These are phyloP conservation scores for Raffaelea albimanens DNA, from an alignment of 2,329 filamentous ascomycete species.

Conservation along the genomic window DNA sequence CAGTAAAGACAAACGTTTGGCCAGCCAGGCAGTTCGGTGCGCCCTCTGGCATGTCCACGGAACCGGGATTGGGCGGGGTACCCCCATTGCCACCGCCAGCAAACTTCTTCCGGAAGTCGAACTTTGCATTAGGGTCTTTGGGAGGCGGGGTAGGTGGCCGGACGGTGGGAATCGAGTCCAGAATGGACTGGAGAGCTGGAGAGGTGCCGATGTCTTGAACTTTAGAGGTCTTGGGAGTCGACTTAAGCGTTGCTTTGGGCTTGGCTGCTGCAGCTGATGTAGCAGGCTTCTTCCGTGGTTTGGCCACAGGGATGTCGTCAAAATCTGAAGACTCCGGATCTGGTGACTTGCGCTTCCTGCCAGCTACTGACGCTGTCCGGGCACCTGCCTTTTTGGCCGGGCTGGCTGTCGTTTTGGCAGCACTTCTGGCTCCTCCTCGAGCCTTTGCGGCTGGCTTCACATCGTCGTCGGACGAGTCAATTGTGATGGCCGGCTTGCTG, in stretches of 20 bases:
- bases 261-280: constrained; percentile 7
- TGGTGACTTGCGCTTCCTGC: constrained; percentile 51
- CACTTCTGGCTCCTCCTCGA: not conserved
- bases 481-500: constrained; percentile 22
- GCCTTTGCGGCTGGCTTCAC: constrained; percentile 20
- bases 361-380: constrained; percentile 1
- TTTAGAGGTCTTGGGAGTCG: constrained; percentile 3
- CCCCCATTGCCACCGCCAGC: constrained; percentile 51
- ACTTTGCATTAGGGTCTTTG: constrained; percentile 60
- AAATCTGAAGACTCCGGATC: constrained; percentile 47
- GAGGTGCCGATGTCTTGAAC: constrained; percentile 60
- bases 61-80: constrained; percentile 52
- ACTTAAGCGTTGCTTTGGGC: constrained; percentile 5
- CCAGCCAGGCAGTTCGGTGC: constrained; percentile 85
- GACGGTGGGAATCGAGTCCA: constrained; percentile 79
- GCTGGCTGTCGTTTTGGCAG: constrained; percentile 11
- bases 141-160: constrained; percentile 75
- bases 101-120: constrained; percentile 61
- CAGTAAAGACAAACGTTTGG: constrained; percentile 90
- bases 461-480: constrained; percentile 18
- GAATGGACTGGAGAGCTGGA: constrained; percentile 68
- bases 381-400: not conserved
- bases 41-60: constrained; percentile 68
- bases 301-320: constrained; percentile 31
- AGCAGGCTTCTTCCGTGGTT: constrained; percentile 52